Conservation (phyloP, 805 yeast species). For the Starmerella powellii region DNA sequence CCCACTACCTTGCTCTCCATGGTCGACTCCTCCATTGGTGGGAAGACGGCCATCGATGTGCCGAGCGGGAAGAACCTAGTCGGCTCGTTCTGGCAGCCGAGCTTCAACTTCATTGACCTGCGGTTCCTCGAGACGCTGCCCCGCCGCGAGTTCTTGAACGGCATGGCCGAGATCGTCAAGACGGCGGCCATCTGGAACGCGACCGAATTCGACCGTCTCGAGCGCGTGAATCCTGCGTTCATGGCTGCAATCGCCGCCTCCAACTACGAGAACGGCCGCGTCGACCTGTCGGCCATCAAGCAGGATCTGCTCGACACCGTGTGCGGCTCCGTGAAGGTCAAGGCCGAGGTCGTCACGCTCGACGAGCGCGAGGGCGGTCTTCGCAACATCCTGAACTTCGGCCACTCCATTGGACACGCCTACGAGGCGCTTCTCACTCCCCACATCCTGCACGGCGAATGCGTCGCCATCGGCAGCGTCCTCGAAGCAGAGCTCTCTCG, state of each 20-base stretch:
- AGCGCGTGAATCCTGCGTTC: conserved; percentile 57
- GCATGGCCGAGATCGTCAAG: conserved; percentile 96
- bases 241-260: conserved; percentile 50
- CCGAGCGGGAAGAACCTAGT: conserved; percentile 90
- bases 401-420: conserved; percentile 96
- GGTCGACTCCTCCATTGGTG: conserved; percentile 98
- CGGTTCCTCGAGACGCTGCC: conserved; percentile 80
- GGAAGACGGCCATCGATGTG: conserved; percentile 96
- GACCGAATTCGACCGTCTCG: conserved; percentile 72
- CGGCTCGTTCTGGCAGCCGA: conserved; percentile 97
- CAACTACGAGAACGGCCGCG: conserved; percentile 37
- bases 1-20: conserved; percentile 90
- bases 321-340: conserved; percentile 72
- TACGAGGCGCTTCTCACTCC: conserved; percentile 96
- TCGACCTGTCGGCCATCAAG: conserved; percentile 55
- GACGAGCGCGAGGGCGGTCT: conserved; percentile 95
- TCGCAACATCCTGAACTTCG: conserved; percentile 84
- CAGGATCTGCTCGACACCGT: conserved; percentile 72
- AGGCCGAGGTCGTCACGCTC: conserved; percentile 83
- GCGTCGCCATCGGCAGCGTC: conserved; percentile 95
- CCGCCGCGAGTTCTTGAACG: conserved; percentile 86
- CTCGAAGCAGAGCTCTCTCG: conserved; percentile 93
- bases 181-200: conserved; percentile 98
- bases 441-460: conserved; percentile 92
- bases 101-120: conserved; percentile 75